Percentiles rank a stretch among this genome's conserved stretches.
These are phyloP conservation scores for Collybia mongolica DNA, from an alignment of 768 basidiomycete genomes.

Conservation along the genomic window DNA sequence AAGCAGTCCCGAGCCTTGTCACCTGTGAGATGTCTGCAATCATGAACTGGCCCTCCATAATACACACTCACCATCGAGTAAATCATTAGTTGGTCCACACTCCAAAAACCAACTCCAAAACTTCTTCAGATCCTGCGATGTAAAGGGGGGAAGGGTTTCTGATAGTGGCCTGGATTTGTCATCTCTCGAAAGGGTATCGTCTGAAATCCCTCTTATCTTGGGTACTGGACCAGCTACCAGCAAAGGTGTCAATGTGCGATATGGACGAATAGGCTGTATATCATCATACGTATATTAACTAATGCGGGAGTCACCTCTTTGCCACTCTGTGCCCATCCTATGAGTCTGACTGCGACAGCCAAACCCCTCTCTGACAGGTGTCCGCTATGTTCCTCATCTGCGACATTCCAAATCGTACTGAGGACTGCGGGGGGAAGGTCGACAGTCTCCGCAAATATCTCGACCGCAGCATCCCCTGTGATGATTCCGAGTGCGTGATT, in stretches of 20 bases:
- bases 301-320: constrained; percentile 38
- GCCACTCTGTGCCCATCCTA: constrained; percentile 65
- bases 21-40: constrained; percentile 27
- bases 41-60: neutral
- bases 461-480: constrained; percentile 46
- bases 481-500: constrained; percentile 20
- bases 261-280: neutral
- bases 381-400: constrained; percentile 58
- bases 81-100: constrained; percentile 49
- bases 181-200: constrained; percentile 6
- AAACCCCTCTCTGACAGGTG: constrained; percentile 54
- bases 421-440: constrained; percentile 52
- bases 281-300: constrained; percentile 43
- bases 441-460: constrained; percentile 51
- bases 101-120: constrained; percentile 54
- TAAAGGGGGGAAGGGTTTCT: constrained; percentile 39
- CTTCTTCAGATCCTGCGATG: constrained; percentile 49
- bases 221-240: constrained; percentile 52
- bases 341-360: constrained; percentile 57
- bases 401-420: constrained; percentile 62
- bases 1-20: constrained; percentile 63
- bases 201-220: constrained; percentile 27
- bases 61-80: constrained; percentile 45
- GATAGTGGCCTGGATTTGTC: constrained; percentile 24
- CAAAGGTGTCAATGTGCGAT: neutral